Conservation (phyloP, 2,329 filamentous ascomycete genomes). For the Bipolaris bicolor region DNA sequence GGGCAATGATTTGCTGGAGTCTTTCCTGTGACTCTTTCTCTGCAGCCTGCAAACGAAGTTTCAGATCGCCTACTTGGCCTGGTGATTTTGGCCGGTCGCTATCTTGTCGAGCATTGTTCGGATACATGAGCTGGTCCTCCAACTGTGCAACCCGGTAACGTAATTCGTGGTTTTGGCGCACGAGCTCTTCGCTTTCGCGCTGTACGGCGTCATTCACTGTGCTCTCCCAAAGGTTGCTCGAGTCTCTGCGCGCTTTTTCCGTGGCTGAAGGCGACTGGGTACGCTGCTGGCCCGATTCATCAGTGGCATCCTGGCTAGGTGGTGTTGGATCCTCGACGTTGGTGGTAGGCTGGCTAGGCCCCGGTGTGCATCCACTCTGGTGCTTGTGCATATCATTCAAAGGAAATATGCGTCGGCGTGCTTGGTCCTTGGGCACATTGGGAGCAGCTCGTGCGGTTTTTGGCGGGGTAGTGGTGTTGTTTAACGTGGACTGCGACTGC, state of each 20-base stretch:
- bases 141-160: constrained; percentile 33
- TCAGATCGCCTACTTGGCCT: constrained; percentile 37
- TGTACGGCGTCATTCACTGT: background rate
- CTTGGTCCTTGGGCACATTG: constrained; percentile 41
- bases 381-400: constrained; percentile 42
- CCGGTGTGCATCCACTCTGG: constrained; percentile 8
- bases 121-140: constrained; percentile 33
- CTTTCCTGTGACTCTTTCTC: constrained; percentile 64
- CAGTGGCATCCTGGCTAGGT: constrained; percentile 20
- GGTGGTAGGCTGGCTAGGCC: background rate
- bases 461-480: constrained; percentile 36
- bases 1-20: constrained; percentile 65
- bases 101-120: constrained; percentile 20
- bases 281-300: constrained; percentile 28
- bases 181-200: constrained; percentile 18
- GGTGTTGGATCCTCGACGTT: background rate
- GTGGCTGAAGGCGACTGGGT: constrained; percentile 11
- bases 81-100: constrained; percentile 7
- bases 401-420: constrained; percentile 37
- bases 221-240: background rate
- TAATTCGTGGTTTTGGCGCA: constrained; percentile 33
- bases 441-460: constrained; percentile 37
- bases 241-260: background rate
- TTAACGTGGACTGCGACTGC: constrained; percentile 14
- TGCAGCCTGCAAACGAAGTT: constrained; percentile 38